Conservation (phyloP, 2,329 filamentous ascomycete species). For the Fusarium subglutinans region DNA sequence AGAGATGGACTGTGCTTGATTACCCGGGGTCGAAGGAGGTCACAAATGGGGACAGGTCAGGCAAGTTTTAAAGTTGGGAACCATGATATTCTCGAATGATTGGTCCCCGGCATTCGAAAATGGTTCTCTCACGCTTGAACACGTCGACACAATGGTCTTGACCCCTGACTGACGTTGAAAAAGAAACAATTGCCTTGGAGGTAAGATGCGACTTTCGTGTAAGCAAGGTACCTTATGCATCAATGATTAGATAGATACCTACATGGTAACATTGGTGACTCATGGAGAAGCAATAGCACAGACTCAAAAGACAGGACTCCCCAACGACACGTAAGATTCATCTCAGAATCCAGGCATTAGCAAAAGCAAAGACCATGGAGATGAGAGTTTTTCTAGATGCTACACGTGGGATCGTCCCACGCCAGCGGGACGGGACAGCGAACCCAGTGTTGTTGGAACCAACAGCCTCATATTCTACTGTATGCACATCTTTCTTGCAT, state of each 20-base stretch:
- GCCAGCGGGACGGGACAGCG: conserved; percentile 23
- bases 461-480: conserved; percentile 12
- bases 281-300: conserved; percentile 3
- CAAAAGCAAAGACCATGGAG: conserved; percentile 14
- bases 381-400: conserved; percentile 16
- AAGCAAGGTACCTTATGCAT: neutral
- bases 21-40: conserved; percentile 9
- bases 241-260: neutral
- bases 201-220: conserved; percentile 6
- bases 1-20: conserved; percentile 33
- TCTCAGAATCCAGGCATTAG: neutral
- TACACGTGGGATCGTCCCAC: conserved; percentile 31
- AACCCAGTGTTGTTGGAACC: conserved; percentile 9
- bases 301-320: conserved; percentile 1
- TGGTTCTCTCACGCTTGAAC: neutral
- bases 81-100: neutral
- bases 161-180: neutral
- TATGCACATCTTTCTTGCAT: neutral
- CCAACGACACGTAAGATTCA: conserved; percentile 15
- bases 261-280: neutral
- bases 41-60: conserved; percentile 8
- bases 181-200: neutral
- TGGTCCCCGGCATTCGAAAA: neutral
- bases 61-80: conserved; percentile 4
- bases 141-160: neutral